Base-by-base conservation (phyloP, 805 yeast species). In the Lipomyces orientalis region DNA sequence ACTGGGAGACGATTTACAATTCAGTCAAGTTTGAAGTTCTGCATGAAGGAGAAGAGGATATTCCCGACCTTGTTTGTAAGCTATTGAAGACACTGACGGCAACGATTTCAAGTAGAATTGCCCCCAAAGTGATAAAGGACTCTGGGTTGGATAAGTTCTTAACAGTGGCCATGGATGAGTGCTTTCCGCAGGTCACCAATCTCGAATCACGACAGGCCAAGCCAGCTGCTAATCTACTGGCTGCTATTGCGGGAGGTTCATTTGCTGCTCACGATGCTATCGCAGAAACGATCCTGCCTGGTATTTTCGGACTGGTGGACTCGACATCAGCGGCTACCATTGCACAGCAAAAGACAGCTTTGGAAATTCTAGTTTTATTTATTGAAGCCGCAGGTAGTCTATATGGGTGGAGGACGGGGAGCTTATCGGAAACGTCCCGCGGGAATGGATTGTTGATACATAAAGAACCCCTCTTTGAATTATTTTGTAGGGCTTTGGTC, bases 1-100 rank as follows among this genome's bases (percentile, higher is more conserved):
- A 86, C 75, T 93, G 97, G 93, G 75, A 84, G 7, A 84, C 88
- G 1, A 75, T 94, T 4, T 95, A 97, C 97, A 90, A 90, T 73
- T 91, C 97, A 0, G 80, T 94, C 62, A 94, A 94, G 76, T 93
- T 86, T 76, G 97, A 94, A 77, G 83, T 94, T n/a, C 80, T 94
- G 65, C 97, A 94, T 76, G 88, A 88, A 54, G 91, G 90, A n/a
- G 86, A 83, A 25, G 85, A 81, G 37, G 81, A 79, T 37, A 64
- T 81, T 67, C 66, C 79, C 68, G 74, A 74, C 64, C 73, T 81
- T 9, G 82, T 88, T 0, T 74, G 88, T 31, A 71, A 75, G 16
- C 79, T 85, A 2, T 79, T 89, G 64, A 79, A 77, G 63, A 73
- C 81, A 0, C 76, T 92, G 6, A 80, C 85, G 22, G 60, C 59